Evolutionary conservation across 176 grass and related monocot species (phyloP), one percentile per base, ranked within the genome.

Genomic region (Ensete ventricosum): DNA sequence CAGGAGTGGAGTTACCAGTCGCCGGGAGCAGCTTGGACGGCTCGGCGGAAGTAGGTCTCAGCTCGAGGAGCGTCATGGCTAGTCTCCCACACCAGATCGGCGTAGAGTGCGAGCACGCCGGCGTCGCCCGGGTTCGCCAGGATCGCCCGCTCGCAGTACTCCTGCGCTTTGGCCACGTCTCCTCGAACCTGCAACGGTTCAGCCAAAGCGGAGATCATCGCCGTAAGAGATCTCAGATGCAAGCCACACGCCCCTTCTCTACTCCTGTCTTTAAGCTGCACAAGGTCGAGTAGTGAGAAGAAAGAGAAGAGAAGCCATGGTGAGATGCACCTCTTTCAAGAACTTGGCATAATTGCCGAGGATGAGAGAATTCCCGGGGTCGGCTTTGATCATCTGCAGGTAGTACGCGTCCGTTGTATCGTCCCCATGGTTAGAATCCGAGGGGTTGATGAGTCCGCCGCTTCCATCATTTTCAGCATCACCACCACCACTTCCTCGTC

Each of bases 121-220:
- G 73, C 84, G 63, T 84, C 86, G 54, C 49, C 67, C 19, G 89
- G 81, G 71, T 73, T 52, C 17, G 78, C 78, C 49, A 92, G 20
- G 78, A 92, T 88, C 64, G 89, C 81, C 62, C 86, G 72, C 86
- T 88, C 89, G 76, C 76, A 88, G 83, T 71, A 86, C 81, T 84
- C 79, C 43, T 54, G 83, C 67, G 89, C 86, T 54, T 81, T 65
- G 22, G 2, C 76, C 1, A 62, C 62, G 73, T 92, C 76, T 26
- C 86, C 81, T 1, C 53, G 55, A 34, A 86, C 66, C 78, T 80
- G 53, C 17, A 73, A 25, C 16, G 19, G 22, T 14, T 53, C 53
- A 27, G 9, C 52, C 48, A 74, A 12, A 14, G 13, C 34, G 3
- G 16, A 43, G 4, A 25, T 50, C 29, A 51, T 2, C 25, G 26